A percentile compares a stretch with the other conserved stretches of the same genome.
Evolutionary conservation across 129 eudicot species (phyloP).

Genomic region (Calendula officinalis): DNA sequence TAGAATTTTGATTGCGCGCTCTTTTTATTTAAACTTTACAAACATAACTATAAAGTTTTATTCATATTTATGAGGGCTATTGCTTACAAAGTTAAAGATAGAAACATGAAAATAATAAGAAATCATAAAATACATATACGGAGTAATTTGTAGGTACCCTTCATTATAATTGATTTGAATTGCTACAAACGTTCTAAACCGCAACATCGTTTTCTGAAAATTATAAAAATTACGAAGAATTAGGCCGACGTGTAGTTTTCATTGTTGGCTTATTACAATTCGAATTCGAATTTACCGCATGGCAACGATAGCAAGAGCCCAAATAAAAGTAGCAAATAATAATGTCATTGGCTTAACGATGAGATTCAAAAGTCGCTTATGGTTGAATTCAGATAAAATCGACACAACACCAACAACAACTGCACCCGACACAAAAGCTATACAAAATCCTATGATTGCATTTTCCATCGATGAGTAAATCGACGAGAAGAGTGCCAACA

Average conservation of each 20-base stretch:
- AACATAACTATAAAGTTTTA: neutral
- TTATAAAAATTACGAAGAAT: neutral
- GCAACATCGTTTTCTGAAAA: slow-evolving; percentile 14
- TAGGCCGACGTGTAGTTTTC: neutral
- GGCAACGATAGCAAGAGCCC: neutral
- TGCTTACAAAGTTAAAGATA: neutral
- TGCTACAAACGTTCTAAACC: neutral
- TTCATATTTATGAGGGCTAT: neutral
- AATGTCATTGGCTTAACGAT: neutral
- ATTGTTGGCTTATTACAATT: neutral
- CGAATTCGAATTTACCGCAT: slow-evolving; percentile 1
- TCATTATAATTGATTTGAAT: neutral
- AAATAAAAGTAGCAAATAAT: neutral
- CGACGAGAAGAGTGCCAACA: neutral
- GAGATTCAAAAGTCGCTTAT: too few relatives aligned
- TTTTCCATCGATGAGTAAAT: slow-evolving; percentile 2
- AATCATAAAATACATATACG: neutral
- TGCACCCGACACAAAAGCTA: neutral
- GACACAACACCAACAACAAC: neutral
- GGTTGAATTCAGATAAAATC: neutral
- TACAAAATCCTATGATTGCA: neutral
- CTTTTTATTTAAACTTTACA: neutral
- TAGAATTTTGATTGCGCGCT: neutral
- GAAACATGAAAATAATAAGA: neutral
- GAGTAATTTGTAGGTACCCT: neutral